Base-by-base conservation (phyloP, 169 alveolate genomes). In the Plasmodium knowlesi region DNA sequence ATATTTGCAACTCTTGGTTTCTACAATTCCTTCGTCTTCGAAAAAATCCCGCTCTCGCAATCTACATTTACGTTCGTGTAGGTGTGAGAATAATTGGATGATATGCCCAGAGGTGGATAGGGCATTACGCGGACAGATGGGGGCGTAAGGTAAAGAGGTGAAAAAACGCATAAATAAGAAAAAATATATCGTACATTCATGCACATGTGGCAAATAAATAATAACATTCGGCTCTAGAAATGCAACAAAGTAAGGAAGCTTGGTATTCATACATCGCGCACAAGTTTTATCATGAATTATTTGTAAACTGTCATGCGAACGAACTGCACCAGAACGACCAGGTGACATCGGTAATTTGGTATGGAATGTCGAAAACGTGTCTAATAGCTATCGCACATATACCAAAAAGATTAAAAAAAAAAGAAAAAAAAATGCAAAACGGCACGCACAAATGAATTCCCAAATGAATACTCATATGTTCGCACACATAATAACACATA, bases 21-120 rank as follows among this genome's bases (percentile, higher is more conserved):
- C 89, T 78, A 32, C 89, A 57, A 78, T 79, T 37, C 83, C 34
- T 16, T 61, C 50, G 19, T 80, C 82, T 19, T 89, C 54, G 72
- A 79, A 78, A 89, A 79, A 79, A 83, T 73, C 89, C 32, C 82
- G 30, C 30, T 79, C 94, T 28, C 82, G 22, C 61, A 73, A 80
- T 53, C 94, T 89, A 79, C 41, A 32, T 67, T 6, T 28, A 67
- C 6, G n/a, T 67, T 12, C 39, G 12, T 67, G 76, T 67, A 67
- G 5, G 76, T 67, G 22, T 67, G 9, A 16, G 61, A 50, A 50
- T 50, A 50, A 50, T 19, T 50, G 61, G 61, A 50, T 50, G 61
- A 50, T 50, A 14, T 19, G 22, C 61, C 25, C 61, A 12, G 61
- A 67, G 30, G 76, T 67, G 76, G 4, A 67, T 28, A 12, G n/a